Evolutionary conservation across 1,139 yeast species (phyloP).

Genomic region (Pneumocystis canis): DNA sequence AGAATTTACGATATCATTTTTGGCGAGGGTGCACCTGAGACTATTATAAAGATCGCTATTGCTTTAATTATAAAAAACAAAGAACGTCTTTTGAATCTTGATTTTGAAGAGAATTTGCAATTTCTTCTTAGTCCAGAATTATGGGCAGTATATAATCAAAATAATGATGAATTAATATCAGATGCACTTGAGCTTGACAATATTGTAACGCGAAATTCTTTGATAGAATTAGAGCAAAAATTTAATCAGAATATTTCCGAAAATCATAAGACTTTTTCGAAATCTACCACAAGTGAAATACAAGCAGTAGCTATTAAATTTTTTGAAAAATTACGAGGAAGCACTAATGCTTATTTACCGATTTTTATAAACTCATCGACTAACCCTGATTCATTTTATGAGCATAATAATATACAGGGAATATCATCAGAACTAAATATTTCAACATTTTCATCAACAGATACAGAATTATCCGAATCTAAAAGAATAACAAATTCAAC

Average conservation of each 20-base stretch:
- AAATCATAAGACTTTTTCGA: constrained; percentile 6
- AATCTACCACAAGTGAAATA: constrained; percentile 8
- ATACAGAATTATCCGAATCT: constrained; percentile 4
- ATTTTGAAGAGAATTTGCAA: constrained; percentile 47
- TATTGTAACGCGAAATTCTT: constrained; percentile 18
- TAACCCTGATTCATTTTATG: neutral
- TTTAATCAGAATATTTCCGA: constrained; percentile 14
- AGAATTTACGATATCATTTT: constrained; percentile 42
- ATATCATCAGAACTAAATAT: constrained; percentile 3
- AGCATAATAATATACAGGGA: neutral
- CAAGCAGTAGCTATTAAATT: constrained; percentile 13
- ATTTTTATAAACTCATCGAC: constrained; percentile 2
- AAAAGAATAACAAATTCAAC: constrained; percentile 2
- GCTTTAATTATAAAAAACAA: constrained; percentile 42
- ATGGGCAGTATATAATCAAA: constrained; percentile 31
- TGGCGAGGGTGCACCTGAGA: constrained; percentile 52
- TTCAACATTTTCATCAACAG: constrained; percentile 1
- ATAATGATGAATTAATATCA: constrained; percentile 35
- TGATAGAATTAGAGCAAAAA: constrained; percentile 20
- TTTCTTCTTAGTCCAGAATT: constrained; percentile 43
- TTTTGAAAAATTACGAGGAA: constrained; percentile 11
- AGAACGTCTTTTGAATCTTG: constrained; percentile 36
- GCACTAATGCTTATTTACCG: constrained; percentile 4
- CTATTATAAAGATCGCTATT: constrained; percentile 45
- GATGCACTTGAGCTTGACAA: constrained; percentile 28